Evolutionary conservation across 169 alveolate genomes (phyloP).

Genomic region (Eimeria zaria): DNA sequence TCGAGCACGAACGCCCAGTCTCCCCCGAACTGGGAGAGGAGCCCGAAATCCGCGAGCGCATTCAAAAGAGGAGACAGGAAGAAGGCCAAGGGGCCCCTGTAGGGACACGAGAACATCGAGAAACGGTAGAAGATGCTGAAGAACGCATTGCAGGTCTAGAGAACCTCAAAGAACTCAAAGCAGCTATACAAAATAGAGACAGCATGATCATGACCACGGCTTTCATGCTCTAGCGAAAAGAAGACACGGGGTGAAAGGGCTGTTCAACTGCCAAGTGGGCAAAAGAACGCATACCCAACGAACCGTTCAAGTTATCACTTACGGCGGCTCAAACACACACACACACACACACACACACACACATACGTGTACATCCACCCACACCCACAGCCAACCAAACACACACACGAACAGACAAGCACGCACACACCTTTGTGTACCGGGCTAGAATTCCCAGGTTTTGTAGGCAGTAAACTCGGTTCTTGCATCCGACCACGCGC

Average conservation of each 20-base stretch:
- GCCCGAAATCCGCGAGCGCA: constrained; percentile 42
- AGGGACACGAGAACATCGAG: background rate
- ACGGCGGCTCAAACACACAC: background rate
- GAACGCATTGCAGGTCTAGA: constrained; percentile 60
- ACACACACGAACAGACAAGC: too few relatives aligned
- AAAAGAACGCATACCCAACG: background rate
- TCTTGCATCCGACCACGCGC: background rate
- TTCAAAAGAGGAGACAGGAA: constrained; percentile 70
- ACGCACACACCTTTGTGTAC: background rate
- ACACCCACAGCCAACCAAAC: too few relatives aligned
- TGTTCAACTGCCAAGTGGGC: background rate
- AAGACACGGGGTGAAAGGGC: background rate
- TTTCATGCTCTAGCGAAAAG: constrained; percentile 45
- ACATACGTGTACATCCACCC: too few relatives aligned
- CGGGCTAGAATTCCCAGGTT: background rate
- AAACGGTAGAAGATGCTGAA: constrained; percentile 20
- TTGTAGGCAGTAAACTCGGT: background rate
- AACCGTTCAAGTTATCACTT: background rate
- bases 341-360: too few relatives aligned
- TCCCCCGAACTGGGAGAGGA: constrained; percentile 73
- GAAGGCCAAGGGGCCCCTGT: constrained; percentile 13
- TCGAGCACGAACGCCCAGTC: background rate
- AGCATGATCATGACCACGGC: constrained; percentile 70
- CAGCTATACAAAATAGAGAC: background rate
- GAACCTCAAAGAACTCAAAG: constrained; percentile 68